Conservation (phyloP, 2,329 filamentous ascomycete genomes). For the Hypoxylon sp. region DNA sequence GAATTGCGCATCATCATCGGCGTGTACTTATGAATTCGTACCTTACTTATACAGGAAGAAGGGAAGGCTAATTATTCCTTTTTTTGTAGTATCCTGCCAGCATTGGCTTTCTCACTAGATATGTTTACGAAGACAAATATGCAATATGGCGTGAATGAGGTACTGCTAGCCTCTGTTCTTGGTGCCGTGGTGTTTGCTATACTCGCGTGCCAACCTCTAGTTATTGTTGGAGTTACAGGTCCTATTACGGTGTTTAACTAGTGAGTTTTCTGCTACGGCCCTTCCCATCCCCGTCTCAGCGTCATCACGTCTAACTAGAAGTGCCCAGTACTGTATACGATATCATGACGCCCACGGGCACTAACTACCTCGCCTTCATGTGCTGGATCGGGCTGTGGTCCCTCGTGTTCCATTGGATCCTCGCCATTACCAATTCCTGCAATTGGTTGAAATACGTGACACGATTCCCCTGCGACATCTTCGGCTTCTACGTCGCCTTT, state of each 20-base stretch:
- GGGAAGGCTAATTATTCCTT: constrained; percentile 19
- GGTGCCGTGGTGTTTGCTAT: constrained; percentile 86
- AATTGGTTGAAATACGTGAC: constrained; percentile 92
- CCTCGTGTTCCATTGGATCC: constrained; percentile 85
- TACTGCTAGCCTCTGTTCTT: constrained; percentile 86
- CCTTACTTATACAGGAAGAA: not conserved
- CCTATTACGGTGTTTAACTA: constrained; percentile 96
- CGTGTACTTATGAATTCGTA: not conserved
- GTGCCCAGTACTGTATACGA: constrained; percentile 81
- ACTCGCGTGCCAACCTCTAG: constrained; percentile 85
- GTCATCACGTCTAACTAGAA: constrained; percentile 18
- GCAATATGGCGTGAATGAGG: constrained; percentile 92
- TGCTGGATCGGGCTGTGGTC: constrained; percentile 93
- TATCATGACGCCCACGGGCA: constrained; percentile 83
- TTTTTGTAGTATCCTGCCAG: constrained; percentile 80
- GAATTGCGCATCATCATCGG: not conserved
- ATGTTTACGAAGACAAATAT: constrained; percentile 92
- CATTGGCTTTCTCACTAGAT: constrained; percentile 89
- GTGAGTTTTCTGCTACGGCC: constrained; percentile 58
- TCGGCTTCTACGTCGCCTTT: constrained; percentile 93
- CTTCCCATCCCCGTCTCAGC: not conserved
- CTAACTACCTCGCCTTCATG: constrained; percentile 91
- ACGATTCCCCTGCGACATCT: constrained; percentile 92
- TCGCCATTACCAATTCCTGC: constrained; percentile 88
- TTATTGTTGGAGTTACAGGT: constrained; percentile 92